Percentiles rank a stretch among this genome's conserved stretches.
Evolutionary conservation across 768 basidiomycete species (phyloP).

Genomic region (Mycena polygramma): DNA sequence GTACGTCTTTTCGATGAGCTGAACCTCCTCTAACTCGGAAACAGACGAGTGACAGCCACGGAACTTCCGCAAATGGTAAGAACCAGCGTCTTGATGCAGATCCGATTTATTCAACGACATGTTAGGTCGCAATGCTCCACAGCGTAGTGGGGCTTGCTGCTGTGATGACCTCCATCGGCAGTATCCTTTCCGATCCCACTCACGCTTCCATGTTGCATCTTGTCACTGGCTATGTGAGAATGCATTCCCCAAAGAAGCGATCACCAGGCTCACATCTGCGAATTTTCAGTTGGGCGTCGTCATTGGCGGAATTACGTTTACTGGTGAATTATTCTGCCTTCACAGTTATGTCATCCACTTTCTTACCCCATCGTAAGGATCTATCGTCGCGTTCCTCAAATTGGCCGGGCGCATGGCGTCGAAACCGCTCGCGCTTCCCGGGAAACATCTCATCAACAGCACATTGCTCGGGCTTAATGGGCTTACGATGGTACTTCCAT

Average conservation of each 20-base stretch:
- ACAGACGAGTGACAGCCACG: constrained; percentile 84
- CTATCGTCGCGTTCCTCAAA: constrained; percentile 91
- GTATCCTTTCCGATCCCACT: constrained; percentile 77
- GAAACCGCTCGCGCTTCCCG: constrained; percentile 78
- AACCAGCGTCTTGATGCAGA: constrained; percentile 35
- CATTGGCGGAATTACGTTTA: constrained; percentile 86
- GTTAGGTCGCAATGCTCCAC: constrained; percentile 76
- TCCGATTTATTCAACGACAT: neutral
- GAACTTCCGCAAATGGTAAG: constrained; percentile 86
- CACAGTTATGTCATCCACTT: neutral
- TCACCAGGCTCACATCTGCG: neutral
- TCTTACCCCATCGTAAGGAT: constrained; percentile 49
- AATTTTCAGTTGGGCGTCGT: constrained; percentile 30
- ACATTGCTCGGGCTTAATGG: constrained; percentile 80
- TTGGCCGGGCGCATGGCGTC: constrained; percentile 87
- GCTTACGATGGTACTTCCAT: constrained; percentile 63
- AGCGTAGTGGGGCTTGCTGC: constrained; percentile 93
- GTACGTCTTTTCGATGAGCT: constrained; percentile 13
- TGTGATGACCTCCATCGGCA: constrained; percentile 87
- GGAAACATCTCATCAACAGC: constrained; percentile 81
- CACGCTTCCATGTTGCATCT: constrained; percentile 83
- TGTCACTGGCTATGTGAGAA: constrained; percentile 87
- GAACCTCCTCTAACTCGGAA: constrained; percentile 1
- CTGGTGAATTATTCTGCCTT: constrained; percentile 50
- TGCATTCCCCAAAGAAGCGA: constrained; percentile 58